A percentile compares a stretch with the other conserved stretches of the same genome.
Conservation (phyloP, 345 rosid species). For the Odontarrhena argentea region DNA sequence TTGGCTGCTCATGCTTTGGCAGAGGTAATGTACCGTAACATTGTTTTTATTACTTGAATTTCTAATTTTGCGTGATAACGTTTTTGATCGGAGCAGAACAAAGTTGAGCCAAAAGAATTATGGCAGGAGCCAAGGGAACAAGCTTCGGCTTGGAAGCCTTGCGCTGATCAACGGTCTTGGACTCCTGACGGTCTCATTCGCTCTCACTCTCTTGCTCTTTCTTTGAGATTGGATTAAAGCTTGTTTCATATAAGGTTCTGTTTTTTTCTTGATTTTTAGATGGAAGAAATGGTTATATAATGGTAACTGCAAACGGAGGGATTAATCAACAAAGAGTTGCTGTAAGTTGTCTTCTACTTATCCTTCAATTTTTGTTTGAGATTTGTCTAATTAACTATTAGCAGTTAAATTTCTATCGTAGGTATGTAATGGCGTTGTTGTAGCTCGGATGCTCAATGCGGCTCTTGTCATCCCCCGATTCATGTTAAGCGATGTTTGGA, state of each 20-base stretch:
- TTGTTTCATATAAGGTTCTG: background rate
- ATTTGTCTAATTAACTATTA: background rate
- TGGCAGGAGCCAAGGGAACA: conserved; percentile 76
- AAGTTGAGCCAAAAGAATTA: conserved; percentile 85
- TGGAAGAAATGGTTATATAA: conserved; percentile 80
- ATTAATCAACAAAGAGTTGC: conserved; percentile 98
- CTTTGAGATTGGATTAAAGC: background rate
- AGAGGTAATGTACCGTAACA: conserved; percentile 54
- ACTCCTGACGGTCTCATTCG: conserved; percentile 55
- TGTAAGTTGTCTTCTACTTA: conserved; percentile 49
- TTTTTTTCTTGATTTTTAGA: conserved; percentile 37
- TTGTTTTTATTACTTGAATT: background rate
- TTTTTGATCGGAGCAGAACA: conserved; percentile 56
- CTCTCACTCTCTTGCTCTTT: conserved; percentile 20
- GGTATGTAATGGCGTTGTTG: conserved; percentile 91
- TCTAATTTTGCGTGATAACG: background rate
- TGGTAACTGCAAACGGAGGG: conserved; percentile 97
- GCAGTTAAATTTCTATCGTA: conserved; percentile 28
- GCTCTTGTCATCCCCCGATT: conserved; percentile 86
- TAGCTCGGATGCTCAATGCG: conserved; percentile 83
- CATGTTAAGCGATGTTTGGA: conserved; percentile 94
- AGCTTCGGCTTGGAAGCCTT: conserved; percentile 89
- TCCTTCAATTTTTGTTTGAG: background rate
- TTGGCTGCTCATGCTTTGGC: conserved; percentile 85
- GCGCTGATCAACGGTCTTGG: conserved; percentile 78